Conservation (phyloP, 2,329 filamentous ascomycete genomes). For the Huntiella abstrusa region DNA sequence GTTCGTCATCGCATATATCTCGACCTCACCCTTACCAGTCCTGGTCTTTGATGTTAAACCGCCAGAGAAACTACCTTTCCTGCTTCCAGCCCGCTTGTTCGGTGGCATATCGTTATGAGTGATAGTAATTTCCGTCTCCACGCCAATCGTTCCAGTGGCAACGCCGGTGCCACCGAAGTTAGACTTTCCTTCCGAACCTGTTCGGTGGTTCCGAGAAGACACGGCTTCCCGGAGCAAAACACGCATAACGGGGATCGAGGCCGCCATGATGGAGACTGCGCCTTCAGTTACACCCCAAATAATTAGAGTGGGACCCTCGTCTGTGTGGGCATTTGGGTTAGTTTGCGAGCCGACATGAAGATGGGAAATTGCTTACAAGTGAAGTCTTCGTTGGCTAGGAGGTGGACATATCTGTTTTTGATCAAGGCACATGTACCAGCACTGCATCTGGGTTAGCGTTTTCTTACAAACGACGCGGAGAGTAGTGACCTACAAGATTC, state of each 20-base stretch:
- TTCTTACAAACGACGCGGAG: background rate
- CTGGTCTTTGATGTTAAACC: background rate
- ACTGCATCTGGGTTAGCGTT: background rate
- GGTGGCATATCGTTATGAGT: background rate
- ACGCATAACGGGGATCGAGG: conserved; percentile 6
- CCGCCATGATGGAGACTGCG: conserved; percentile 13
- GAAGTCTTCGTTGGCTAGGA: conserved; percentile 5
- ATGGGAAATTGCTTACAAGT: conserved; percentile 3
- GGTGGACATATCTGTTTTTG: conserved; percentile 2
- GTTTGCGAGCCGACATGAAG: background rate
- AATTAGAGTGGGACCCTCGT: conserved; percentile 7
- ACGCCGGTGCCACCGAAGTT: background rate
- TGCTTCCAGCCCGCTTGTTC: background rate
- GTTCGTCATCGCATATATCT: conserved; percentile 10
- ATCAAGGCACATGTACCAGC: conserved; percentile 9
- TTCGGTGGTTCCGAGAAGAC: conserved; percentile 5
- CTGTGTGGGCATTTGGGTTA: background rate
- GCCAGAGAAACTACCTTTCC: conserved; percentile 1
- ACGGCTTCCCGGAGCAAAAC: conserved; percentile 12
- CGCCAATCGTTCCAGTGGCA: background rate
- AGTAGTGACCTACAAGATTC: conserved; percentile 14
- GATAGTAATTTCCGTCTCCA: background rate
- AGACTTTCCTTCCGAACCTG: background rate
- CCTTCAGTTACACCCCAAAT: conserved; percentile 13
- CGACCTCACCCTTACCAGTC: conserved; percentile 3